These are phyloP conservation scores for Globisporangium emineosum DNA, from an alignment of 352 stramenopile species.

Conservation along the genomic window DNA sequence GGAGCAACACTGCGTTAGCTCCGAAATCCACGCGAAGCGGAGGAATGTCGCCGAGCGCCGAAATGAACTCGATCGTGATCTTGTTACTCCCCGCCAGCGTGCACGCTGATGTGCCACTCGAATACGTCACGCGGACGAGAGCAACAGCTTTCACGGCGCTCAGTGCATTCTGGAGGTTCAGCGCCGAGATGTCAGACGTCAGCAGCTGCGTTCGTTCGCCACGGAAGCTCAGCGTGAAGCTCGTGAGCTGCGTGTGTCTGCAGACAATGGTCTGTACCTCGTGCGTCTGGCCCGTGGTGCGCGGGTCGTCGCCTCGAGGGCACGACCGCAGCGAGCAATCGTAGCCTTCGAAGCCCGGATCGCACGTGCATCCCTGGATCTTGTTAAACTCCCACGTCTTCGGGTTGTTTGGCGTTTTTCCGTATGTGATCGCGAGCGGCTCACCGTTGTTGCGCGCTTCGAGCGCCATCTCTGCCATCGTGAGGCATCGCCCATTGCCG, in stretches of 20 bases:
- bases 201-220: constrained; percentile 36
- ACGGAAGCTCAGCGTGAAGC: constrained; percentile 69
- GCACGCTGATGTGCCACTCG: constrained; percentile 39
- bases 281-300: constrained; percentile 48
- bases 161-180: constrained; percentile 41
- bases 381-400: constrained; percentile 86
- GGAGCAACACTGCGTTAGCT: constrained; percentile 30
- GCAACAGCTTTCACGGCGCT: constrained; percentile 35
- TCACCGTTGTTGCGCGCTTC: constrained; percentile 50
- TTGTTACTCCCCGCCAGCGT: constrained; percentile 45
- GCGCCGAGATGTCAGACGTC: constrained; percentile 31
- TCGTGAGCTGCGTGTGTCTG: constrained; percentile 31
- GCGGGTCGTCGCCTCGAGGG: constrained; percentile 65
- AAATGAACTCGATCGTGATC: constrained; percentile 66
- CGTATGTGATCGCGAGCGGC: constrained; percentile 54
- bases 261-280: constrained; percentile 69
- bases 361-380: constrained; percentile 87
- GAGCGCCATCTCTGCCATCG: constrained; percentile 58
- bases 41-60: constrained; percentile 50
- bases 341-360: constrained; percentile 78
- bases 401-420: constrained; percentile 59
- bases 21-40: constrained; percentile 35
- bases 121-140: constrained; percentile 52
- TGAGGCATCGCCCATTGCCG: constrained; percentile 64
- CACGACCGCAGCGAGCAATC: constrained; percentile 75